These are phyloP conservation scores for Theobroma grandiflorum DNA, from an alignment of 441 rosid species.

Conservation along the genomic window DNA sequence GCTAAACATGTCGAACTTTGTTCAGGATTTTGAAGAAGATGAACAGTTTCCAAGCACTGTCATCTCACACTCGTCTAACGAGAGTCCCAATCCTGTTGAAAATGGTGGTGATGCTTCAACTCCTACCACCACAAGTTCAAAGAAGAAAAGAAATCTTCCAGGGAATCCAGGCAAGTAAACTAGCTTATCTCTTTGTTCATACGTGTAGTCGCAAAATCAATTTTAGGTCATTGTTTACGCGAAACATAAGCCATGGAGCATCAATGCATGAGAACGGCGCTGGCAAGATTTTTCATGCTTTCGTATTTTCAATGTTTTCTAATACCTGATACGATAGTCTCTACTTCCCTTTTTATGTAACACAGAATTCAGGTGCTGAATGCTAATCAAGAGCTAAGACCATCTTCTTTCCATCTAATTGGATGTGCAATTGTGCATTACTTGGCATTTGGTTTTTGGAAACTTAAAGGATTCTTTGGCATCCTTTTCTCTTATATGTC, in stretches of 20 bases:
- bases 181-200: not conserved
- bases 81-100: slow-evolving; percentile 50
- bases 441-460: not conserved
- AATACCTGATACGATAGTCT: not conserved
- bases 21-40: slow-evolving; percentile 59
- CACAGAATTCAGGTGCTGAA: not conserved
- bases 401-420: not conserved
- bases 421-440: not conserved
- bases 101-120: slow-evolving; percentile 37
- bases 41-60: slow-evolving; percentile 50
- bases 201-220: not conserved
- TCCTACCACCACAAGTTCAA: slow-evolving; percentile 38
- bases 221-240: not conserved
- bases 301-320: not conserved
- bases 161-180: slow-evolving; percentile 65
- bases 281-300: not conserved
- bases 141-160: slow-evolving; percentile 65
- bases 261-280: not conserved
- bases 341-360: not conserved
- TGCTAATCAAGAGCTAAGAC: not conserved
- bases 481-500: not conserved
- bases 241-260: not conserved
- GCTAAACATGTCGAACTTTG: slow-evolving; percentile 54
- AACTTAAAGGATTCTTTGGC: not conserved
- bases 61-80: slow-evolving; percentile 41